Evolutionary conservation across 768 basidiomycete genomes (phyloP).

Genomic region (Pulveroboletus sp.): DNA sequence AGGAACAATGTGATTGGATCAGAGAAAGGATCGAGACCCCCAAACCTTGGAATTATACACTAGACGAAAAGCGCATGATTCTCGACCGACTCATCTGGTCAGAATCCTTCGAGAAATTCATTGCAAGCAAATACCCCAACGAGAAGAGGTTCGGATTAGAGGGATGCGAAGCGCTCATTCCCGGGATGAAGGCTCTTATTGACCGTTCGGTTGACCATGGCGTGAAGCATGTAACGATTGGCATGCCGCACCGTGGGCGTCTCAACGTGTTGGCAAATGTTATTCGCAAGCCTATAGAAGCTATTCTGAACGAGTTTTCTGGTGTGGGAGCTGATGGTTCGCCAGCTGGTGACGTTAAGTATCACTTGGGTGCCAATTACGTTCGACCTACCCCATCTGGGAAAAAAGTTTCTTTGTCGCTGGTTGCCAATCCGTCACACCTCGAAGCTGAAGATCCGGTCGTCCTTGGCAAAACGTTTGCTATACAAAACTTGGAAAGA

Average conservation of each 20-base stretch:
- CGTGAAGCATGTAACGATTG: constrained; percentile 93
- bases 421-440: constrained; percentile 98
- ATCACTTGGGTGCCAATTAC: constrained; percentile 98
- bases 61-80: constrained; percentile 99
- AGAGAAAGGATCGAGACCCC: constrained; percentile 94
- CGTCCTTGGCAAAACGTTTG: constrained; percentile 98
- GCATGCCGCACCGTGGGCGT: constrained; percentile 99
- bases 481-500: constrained; percentile 90
- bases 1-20: constrained; percentile 99
- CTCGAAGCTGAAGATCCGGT: constrained; percentile 96
- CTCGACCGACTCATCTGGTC: constrained; percentile 99
- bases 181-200: constrained; percentile 99
- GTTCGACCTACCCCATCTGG: constrained; percentile 97
- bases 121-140: constrained; percentile 97
- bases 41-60: constrained; percentile 94
- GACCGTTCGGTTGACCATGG: constrained; percentile 97
- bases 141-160: constrained; percentile 99
- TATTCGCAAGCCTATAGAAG: constrained; percentile 97
- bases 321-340: constrained; percentile 71
- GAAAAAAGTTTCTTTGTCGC: constrained; percentile 94
- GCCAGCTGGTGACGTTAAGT: constrained; percentile 97
- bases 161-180: constrained; percentile 95
- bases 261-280: constrained; percentile 98
- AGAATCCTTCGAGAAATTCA: constrained; percentile 99
- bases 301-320: constrained; percentile 95